phyloP scores from a whole-genome alignment of 805 yeast genomes.

The Metschnikowia lunata region DNA sequence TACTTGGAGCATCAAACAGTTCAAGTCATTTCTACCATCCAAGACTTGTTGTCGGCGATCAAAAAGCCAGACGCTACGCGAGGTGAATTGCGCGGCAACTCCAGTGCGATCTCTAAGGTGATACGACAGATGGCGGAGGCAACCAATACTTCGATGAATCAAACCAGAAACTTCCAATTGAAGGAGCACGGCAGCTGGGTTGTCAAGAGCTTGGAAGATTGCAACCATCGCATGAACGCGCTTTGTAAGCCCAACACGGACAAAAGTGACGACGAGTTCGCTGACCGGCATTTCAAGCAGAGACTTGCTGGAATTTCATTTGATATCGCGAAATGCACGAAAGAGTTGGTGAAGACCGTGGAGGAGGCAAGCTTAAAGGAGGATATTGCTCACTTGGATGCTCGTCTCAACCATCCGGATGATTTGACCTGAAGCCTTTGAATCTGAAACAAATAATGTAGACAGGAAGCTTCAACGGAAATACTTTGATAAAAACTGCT shows the following conservation, averaged over 20 bases:
- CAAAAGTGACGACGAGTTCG: slow-evolving; percentile 55
- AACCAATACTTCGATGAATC: slow-evolving; percentile 81
- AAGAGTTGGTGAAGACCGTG: slow-evolving; percentile 91
- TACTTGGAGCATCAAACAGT: slow-evolving; percentile 93
- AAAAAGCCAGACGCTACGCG: slow-evolving; percentile 73
- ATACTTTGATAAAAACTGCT: slow-evolving; percentile 33
- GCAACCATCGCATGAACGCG: slow-evolving; percentile 75
- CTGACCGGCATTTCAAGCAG: slow-evolving; percentile 87
- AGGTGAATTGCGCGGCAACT: slow-evolving; percentile 66
- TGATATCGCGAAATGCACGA: slow-evolving; percentile 94
- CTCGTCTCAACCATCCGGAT: slow-evolving; percentile 44
- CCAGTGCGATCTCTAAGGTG: slow-evolving; percentile 71
- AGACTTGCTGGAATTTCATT: slow-evolving; percentile 93
- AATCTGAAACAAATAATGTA: neutral
- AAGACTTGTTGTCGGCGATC: slow-evolving; percentile 70
- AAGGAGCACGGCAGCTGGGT: slow-evolving; percentile 92
- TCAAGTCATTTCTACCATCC: slow-evolving; percentile 85
- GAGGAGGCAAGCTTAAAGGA: slow-evolving; percentile 89
- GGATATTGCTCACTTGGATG: slow-evolving; percentile 78
- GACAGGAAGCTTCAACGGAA: slow-evolving; percentile 17
- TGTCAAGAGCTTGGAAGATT: slow-evolving; percentile 79
- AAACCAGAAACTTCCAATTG: slow-evolving; percentile 76
- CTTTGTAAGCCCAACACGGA: slow-evolving; percentile 49
- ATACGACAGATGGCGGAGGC: slow-evolving; percentile 88
- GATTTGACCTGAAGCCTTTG: slow-evolving; percentile 18